phyloP scores from a whole-genome alignment of 2,329 filamentous ascomycete genomes.

The Cercospora nicotianae region DNA sequence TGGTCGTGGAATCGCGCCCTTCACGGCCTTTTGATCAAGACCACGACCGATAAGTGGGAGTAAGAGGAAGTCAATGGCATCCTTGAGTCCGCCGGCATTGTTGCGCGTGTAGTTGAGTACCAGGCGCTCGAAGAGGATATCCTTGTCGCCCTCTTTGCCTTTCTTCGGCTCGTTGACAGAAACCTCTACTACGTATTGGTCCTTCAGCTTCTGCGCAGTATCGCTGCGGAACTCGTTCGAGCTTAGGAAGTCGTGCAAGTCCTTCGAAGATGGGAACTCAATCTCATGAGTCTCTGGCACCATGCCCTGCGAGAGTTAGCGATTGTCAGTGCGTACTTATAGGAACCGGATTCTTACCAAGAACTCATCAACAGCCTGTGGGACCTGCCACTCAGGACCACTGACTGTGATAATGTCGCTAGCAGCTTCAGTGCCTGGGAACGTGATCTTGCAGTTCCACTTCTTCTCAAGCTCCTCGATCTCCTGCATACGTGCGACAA shows the following conservation, averaged over 20 bases:
- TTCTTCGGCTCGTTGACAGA: constrained; percentile 60
- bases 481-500: constrained; percentile 82
- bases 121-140: constrained; percentile 47
- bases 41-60: constrained; percentile 80
- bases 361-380: constrained; percentile 93
- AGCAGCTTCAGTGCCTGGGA: constrained; percentile 94
- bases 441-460: constrained; percentile 99
- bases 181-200: constrained; percentile 88
- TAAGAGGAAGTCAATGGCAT: constrained; percentile 93
- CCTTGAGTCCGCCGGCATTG: constrained; percentile 90
- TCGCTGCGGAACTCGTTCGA: constrained; percentile 79
- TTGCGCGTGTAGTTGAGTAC: constrained; percentile 79
- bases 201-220: constrained; percentile 78
- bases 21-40: constrained; percentile 84
- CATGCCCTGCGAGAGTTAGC: constrained; percentile 68
- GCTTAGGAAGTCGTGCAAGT: constrained; percentile 77
- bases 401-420: constrained; percentile 95
- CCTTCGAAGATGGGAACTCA: constrained; percentile 71
- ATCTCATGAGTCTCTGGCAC: constrained; percentile 95
- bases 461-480: constrained; percentile 97
- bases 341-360: constrained; percentile 56
- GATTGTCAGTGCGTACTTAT: background rate
- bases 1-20: constrained; percentile 93
- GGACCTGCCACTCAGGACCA: constrained; percentile 96
- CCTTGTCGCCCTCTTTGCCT: constrained; percentile 45